These are phyloP conservation scores for Pythium scleroteichum DNA, from an alignment of 352 stramenopile species.

Conservation along the genomic window DNA sequence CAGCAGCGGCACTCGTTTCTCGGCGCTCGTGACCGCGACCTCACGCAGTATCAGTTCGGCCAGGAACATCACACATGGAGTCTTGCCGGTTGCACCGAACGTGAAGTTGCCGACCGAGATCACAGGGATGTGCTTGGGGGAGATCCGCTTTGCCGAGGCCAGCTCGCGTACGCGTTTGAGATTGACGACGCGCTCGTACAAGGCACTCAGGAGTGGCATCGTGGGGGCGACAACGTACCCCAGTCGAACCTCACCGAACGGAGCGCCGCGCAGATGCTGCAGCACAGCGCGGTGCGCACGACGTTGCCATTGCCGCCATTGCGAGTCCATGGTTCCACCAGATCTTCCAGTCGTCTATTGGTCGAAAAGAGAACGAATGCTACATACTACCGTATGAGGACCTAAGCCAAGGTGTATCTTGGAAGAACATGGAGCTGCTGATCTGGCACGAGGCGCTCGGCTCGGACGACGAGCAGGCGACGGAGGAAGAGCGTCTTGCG, in stretches of 20 bases:
- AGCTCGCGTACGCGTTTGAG: slow-evolving; percentile 36
- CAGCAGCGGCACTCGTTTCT: slow-evolving; percentile 42
- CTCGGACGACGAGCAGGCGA: slow-evolving; percentile 67
- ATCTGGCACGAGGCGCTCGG: slow-evolving; percentile 65
- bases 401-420: background rate
- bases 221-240: background rate
- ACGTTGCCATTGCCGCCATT: slow-evolving; percentile 31
- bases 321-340: slow-evolving; percentile 1
- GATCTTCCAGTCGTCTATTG: background rate
- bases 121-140: slow-evolving; percentile 36
- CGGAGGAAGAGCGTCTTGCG: slow-evolving; percentile 47
- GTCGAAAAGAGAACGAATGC: background rate
- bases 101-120: slow-evolving; percentile 76
- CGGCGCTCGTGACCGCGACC: background rate
- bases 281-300: slow-evolving; percentile 36
- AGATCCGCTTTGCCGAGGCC: slow-evolving; percentile 28
- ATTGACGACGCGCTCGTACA: slow-evolving; percentile 40
- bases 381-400: too few species aligned
- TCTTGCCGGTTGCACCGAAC: slow-evolving; percentile 77
- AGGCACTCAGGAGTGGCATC: slow-evolving; percentile 41
- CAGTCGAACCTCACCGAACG: too few species aligned
- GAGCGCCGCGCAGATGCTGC: slow-evolving; percentile 27
- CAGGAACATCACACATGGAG: slow-evolving; percentile 56
- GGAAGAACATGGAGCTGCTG: slow-evolving; percentile 46
- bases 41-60: slow-evolving; percentile 15